Conservation (phyloP, 441 rosid species). For the Erodium trifolium region DNA sequence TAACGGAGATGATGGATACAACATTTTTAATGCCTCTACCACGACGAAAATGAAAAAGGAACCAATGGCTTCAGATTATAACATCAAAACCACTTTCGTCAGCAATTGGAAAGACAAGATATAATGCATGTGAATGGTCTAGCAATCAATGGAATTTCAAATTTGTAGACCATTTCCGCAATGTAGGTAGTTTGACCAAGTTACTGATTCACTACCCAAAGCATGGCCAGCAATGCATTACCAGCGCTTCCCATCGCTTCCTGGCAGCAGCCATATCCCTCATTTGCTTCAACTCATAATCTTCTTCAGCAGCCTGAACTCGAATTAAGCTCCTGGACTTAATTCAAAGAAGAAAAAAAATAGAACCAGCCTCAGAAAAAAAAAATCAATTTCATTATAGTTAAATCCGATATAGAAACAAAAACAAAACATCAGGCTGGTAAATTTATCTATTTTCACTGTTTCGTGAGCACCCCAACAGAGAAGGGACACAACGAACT, state of each 20-base stretch:
- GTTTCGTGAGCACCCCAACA: slow-evolving; percentile 13
- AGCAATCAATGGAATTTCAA: neutral
- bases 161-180: neutral
- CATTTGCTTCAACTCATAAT: slow-evolving; percentile 75
- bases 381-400: neutral
- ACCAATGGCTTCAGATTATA: neutral
- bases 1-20: neutral
- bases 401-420: neutral
- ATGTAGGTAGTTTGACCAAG: neutral
- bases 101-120: neutral
- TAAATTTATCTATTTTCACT: slow-evolving; percentile 2
- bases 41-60: neutral
- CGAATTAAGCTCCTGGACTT: slow-evolving; percentile 35
- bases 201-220: neutral
- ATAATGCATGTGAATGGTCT: neutral
- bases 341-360: slow-evolving; percentile 7
- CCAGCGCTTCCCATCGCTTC: slow-evolving; percentile 94
- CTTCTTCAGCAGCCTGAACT: slow-evolving; percentile 63
- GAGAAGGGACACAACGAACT: neutral
- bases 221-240: slow-evolving; percentile 18
- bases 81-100: neutral
- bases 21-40: neutral
- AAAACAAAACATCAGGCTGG: neutral
- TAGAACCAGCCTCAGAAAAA: slow-evolving; percentile 1
- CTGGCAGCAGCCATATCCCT: slow-evolving; percentile 86